Conservation (phyloP, 257 asterid species). For the Salvia hispanica region DNA sequence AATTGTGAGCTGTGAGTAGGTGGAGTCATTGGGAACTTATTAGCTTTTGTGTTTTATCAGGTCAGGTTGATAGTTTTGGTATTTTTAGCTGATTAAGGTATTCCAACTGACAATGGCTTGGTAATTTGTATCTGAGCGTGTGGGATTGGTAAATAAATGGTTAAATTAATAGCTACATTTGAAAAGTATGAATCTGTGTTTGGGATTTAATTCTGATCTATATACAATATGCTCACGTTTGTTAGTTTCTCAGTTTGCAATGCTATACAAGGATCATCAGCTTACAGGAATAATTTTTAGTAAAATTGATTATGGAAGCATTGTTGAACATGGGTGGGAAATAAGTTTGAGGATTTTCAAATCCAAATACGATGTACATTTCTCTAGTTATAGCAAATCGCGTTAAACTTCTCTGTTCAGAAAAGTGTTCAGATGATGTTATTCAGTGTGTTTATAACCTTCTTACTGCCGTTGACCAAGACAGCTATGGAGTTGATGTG, state of each 20-base stretch:
- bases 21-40: not conserved
- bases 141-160: not conserved
- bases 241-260: not conserved
- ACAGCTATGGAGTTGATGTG: constrained; percentile 5
- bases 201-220: not conserved
- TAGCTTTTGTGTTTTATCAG: not conserved
- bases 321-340: too few relatives aligned
- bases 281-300: not conserved
- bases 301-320: constrained; percentile 8
- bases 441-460: not conserved
- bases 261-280: not conserved
- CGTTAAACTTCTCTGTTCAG: not conserved
- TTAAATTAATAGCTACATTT: not conserved
- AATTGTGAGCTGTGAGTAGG: not conserved
- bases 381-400: too few relatives aligned
- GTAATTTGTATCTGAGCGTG: not conserved
- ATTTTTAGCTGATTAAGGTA: not conserved
- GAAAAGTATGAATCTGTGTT: constrained; percentile 1
- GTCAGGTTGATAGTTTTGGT: not conserved
- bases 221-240: not conserved
- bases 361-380: too few relatives aligned
- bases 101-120: constrained; percentile 14
- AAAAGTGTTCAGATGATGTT: not conserved
- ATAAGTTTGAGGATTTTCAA: too few relatives aligned
- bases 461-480: constrained; percentile 9